Conservation (phyloP, 176 grass and related monocot species). For the Canna indica region DNA sequence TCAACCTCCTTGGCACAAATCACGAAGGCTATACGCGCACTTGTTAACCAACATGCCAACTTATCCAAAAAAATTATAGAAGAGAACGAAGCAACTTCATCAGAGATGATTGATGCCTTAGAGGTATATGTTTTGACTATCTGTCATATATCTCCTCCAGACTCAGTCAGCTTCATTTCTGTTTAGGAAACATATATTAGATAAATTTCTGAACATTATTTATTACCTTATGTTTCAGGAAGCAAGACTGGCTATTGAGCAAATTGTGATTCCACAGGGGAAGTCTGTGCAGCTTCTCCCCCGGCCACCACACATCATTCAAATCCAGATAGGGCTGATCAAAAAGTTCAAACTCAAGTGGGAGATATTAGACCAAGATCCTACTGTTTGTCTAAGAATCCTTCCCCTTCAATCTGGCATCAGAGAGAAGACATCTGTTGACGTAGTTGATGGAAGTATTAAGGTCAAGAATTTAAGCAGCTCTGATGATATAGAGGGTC, state of each 20-base stretch:
- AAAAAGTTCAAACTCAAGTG: slow-evolving; percentile 64
- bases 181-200: neutral
- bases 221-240: slow-evolving; percentile 30
- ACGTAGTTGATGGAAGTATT: slow-evolving; percentile 8
- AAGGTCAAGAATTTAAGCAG: slow-evolving; percentile 16
- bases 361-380: slow-evolving; percentile 40
- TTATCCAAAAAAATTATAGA: slow-evolving; percentile 27
- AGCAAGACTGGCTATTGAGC: slow-evolving; percentile 69
- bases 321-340: slow-evolving; percentile 51
- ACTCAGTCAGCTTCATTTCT: neutral
- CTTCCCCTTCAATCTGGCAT: slow-evolving; percentile 32
- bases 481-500: slow-evolving; percentile 18
- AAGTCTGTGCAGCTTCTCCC: slow-evolving; percentile 50
- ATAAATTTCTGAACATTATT: neutral
- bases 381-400: slow-evolving; percentile 30
- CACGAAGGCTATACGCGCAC: slow-evolving; percentile 49
- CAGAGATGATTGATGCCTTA: slow-evolving; percentile 66
- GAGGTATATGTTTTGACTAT: slow-evolving; percentile 41
- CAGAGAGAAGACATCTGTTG: neutral
- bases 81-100: slow-evolving; percentile 29
- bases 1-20: slow-evolving; percentile 65
- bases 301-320: slow-evolving; percentile 42
- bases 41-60: slow-evolving; percentile 39
- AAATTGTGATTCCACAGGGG: slow-evolving; percentile 62
- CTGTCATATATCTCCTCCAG: slow-evolving; percentile 8